Conservation (phyloP, 2,329 filamentous ascomycete species). For the Penicillium sp. region DNA sequence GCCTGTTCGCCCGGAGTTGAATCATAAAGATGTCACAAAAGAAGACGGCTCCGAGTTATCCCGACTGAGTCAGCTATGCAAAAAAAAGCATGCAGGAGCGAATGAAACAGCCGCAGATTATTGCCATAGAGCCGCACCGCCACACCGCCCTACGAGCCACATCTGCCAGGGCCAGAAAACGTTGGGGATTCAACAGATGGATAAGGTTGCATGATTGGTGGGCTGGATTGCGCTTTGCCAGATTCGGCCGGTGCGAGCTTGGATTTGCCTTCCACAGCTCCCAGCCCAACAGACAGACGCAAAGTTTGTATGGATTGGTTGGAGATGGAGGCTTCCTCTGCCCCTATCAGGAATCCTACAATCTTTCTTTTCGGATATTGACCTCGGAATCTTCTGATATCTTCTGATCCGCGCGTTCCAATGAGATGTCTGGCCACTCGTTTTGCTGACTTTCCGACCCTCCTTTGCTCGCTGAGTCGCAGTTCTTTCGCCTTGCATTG, state of each 20-base stretch:
- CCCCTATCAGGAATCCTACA: conserved; percentile 5
- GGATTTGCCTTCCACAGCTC: conserved; percentile 21
- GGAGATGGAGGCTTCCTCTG: conserved; percentile 10
- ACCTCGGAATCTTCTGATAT: conserved; percentile 34
- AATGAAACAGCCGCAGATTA: not conserved
- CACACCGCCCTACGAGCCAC: conserved; percentile 16
- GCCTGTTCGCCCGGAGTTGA: not conserved
- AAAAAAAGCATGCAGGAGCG: not conserved
- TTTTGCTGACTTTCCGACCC: conserved; percentile 15
- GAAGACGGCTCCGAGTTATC: not conserved
- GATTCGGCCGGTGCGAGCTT: conserved; percentile 15
- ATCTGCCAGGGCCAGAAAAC: conserved; percentile 28
- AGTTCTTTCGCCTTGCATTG: conserved; percentile 19
- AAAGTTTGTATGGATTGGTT: conserved; percentile 17
- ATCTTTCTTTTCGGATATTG: not conserved
- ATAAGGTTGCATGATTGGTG: conserved; percentile 15
- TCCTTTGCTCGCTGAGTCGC: conserved; percentile 14
- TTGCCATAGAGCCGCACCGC: conserved; percentile 10
- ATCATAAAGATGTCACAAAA: conserved; percentile 15
- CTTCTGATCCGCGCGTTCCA: conserved; percentile 26
- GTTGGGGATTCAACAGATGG: conserved; percentile 41
- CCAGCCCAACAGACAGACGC: conserved; percentile 23
- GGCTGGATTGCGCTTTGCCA: conserved; percentile 6
- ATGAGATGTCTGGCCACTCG: conserved; percentile 21
- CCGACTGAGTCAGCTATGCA: not conserved